A percentile compares a stretch with the other conserved stretches of the same genome.
Evolutionary conservation across 306 rosid genomes (phyloP).

Genomic region (Argentina anserina): DNA sequence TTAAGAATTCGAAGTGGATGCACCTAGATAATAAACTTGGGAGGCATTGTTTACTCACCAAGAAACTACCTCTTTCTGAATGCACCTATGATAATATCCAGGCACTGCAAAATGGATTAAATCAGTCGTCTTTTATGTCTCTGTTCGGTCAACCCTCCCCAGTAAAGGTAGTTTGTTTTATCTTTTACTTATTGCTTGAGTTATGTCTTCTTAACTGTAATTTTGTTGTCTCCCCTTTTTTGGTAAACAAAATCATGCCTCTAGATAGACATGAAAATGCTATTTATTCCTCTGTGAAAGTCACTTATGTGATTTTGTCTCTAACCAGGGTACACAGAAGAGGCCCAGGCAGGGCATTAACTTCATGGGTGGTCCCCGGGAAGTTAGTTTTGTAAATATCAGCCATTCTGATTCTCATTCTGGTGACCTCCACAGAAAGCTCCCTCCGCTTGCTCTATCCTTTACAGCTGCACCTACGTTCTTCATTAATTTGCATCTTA

Average conservation of each 20-base stretch:
- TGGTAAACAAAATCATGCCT: neutral
- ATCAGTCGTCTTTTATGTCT: slow-evolving; percentile 32
- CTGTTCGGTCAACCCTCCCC: slow-evolving; percentile 29
- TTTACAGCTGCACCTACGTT: slow-evolving; percentile 81
- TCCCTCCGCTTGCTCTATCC: slow-evolving; percentile 71
- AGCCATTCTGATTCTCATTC: slow-evolving; percentile 31
- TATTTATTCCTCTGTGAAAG: slow-evolving; percentile 9
- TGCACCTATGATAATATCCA: slow-evolving; percentile 89
- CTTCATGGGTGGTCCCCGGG: slow-evolving; percentile 51
- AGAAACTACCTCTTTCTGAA: slow-evolving; percentile 70
- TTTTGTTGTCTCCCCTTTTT: neutral
- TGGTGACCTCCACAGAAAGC: slow-evolving; percentile 38
- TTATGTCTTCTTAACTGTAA: neutral
- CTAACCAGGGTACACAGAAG: slow-evolving; percentile 49
- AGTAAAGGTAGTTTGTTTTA: slow-evolving; percentile 50
- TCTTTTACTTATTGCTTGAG: slow-evolving; percentile 8
- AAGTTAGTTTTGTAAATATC: slow-evolving; percentile 39
- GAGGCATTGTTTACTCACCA: slow-evolving; percentile 62
- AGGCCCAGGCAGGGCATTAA: slow-evolving; percentile 51
- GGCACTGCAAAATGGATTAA: slow-evolving; percentile 60
- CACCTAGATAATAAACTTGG: slow-evolving; percentile 58
- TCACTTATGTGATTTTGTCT: slow-evolving; percentile 25
- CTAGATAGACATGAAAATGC: slow-evolving; percentile 16
- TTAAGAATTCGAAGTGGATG: slow-evolving; percentile 65
- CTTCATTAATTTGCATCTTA: slow-evolving; percentile 77